A percentile compares a stretch with the other conserved stretches of the same genome.
phyloP scores from a whole-genome alignment of 192 early-diverging fungal species.

The Coemansia sp. region DNA sequence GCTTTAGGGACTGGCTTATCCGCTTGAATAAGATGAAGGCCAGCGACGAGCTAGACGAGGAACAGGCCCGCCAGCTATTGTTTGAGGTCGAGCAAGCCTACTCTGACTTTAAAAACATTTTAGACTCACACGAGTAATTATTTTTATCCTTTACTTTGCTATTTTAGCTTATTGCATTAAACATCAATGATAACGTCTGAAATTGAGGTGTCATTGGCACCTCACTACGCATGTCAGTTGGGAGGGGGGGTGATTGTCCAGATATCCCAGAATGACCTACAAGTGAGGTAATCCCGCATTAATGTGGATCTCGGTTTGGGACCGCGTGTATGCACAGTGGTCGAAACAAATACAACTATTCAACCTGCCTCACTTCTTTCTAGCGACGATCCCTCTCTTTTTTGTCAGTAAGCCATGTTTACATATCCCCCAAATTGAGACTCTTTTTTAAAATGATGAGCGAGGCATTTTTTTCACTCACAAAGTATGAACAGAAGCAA shows the following conservation, averaged over 20 bases:
- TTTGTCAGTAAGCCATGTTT: too few relatives aligned
- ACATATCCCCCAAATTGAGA: too few relatives aligned
- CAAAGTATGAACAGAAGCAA: background rate
- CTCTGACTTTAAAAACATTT: conserved; percentile 65
- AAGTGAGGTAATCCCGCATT: background rate
- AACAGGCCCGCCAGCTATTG: conserved; percentile 87
- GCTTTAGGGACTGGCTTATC: conserved; percentile 88
- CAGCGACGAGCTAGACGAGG: conserved; percentile 79
- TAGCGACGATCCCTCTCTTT: background rate
- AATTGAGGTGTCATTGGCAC: too few relatives aligned
- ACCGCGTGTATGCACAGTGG: conserved; percentile 10
- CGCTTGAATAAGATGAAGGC: conserved; percentile 92
- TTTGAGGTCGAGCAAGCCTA: conserved; percentile 89
- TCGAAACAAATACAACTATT: background rate
- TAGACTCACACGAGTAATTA: conserved; percentile 38
- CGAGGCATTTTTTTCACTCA: background rate
- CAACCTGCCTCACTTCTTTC: conserved; percentile 1
- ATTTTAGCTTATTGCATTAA: background rate
- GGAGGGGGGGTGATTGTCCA: too few relatives aligned
- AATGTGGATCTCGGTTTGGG: background rate
- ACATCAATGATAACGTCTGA: too few relatives aligned
- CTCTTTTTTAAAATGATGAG: background rate
- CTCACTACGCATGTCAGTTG: too few relatives aligned
- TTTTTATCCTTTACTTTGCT: background rate
- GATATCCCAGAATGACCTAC: background rate